Conservation (phyloP, 352 stramenopile genomes). For the Phytopythium sindhum region DNA sequence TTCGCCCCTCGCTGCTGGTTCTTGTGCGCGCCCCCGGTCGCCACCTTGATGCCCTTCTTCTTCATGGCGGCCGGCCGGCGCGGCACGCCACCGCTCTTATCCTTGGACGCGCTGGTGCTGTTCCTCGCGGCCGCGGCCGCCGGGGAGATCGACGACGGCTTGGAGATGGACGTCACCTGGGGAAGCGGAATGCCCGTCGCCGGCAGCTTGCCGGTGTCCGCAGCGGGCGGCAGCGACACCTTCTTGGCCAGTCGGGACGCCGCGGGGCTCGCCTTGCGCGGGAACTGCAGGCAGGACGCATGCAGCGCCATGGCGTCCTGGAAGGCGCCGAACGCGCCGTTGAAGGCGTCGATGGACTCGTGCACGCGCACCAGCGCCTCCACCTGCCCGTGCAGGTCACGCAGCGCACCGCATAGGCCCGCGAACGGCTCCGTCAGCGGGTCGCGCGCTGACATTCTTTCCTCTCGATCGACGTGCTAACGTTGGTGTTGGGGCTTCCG, state of each 20-base stretch:
- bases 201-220: slow-evolving; percentile 11
- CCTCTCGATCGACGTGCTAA: background rate
- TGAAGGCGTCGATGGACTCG: slow-evolving; percentile 72
- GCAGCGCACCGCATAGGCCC: slow-evolving; percentile 58
- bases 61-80: slow-evolving; percentile 11
- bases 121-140: slow-evolving; percentile 3
- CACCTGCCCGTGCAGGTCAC: slow-evolving; percentile 63
- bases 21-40: slow-evolving; percentile 2
- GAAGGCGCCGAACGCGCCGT: slow-evolving; percentile 68
- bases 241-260: background rate
- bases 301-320: slow-evolving; percentile 76
- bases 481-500: background rate
- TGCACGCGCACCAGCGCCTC: slow-evolving; percentile 63
- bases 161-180: slow-evolving; percentile 6
- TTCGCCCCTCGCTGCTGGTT: slow-evolving; percentile 16
- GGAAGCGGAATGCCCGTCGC: slow-evolving; percentile 38
- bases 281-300: slow-evolving; percentile 69
- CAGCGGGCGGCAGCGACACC: slow-evolving; percentile 18
- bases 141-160: slow-evolving; percentile 5
- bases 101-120: slow-evolving; percentile 10
- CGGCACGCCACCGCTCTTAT: background rate
- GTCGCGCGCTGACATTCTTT: slow-evolving; percentile 15
- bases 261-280: slow-evolving; percentile 14
- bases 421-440: slow-evolving; percentile 50
- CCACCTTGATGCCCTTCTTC: slow-evolving; percentile 15